Evolutionary conservation across 2,329 filamentous ascomycete species (phyloP), one percentile per base, ranked within the genome.

Genomic region (Aspergillus amoenus): DNA sequence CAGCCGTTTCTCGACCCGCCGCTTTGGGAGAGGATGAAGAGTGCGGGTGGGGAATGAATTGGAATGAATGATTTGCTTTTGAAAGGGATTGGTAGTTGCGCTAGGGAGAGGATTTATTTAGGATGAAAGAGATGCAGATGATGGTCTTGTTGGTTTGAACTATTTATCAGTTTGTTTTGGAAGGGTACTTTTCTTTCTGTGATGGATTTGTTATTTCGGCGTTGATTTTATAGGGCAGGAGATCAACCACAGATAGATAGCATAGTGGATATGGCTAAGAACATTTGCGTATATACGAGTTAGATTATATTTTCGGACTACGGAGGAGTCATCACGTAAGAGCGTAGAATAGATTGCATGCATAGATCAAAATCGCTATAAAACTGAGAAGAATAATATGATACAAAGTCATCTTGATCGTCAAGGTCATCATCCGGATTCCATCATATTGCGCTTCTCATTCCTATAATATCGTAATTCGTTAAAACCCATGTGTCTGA

Each of bases 1-100:
- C 73, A 76, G 59, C 75, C 73, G 21, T 77, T 78, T 52, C 64
- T 77, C 8, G 73, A 77, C 57, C 70, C 73, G 7, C 64, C 60
- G 5, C 47, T 62, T 9, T 70, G 74, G 62, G 70, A 72, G 55
- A 65, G 58, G 12, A 68, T 75, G 37, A 43, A 41, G 50, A 43
- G 42, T 49, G 39, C 51, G 50, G 30, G 8, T 42, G 40, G 27
- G 4, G 9, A 43, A 7, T 13, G n/a, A 39, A 41, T 21, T 27
- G 13, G 4, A 17, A 30, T 48, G 39, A 24, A 15, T 12, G 32
- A 6, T 2, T 13, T 37, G 11, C 15, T 37, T 37, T 37, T 27
- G 24, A 9, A 27, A 27, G 32, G 32, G 32, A 3, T 34, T 34
- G 32, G 13, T 21, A 21, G 21, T 37, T 37, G 34, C 4, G 34